Conservation (phyloP, 2,329 filamentous ascomycete genomes). For the Sarocladiaceae sp. region DNA sequence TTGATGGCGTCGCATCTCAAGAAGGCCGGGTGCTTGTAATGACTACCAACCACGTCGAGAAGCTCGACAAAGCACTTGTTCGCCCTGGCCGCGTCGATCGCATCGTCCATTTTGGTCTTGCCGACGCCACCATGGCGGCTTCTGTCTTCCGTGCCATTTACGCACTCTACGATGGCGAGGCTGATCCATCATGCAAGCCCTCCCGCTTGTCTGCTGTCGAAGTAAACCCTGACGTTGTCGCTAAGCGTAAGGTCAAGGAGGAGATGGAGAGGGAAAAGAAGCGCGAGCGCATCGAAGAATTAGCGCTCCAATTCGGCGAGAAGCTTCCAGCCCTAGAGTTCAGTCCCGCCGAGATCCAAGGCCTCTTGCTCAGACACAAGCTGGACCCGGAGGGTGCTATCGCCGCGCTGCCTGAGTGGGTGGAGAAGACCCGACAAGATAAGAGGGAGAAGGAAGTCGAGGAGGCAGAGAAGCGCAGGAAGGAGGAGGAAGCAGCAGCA, state of each 20-base stretch:
- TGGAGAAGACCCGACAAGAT: slow-evolving; percentile 41
- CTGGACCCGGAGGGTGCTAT: slow-evolving; percentile 42
- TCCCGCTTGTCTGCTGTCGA: neutral
- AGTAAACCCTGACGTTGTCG: neutral
- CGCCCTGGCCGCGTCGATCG: slow-evolving; percentile 57
- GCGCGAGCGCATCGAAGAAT: slow-evolving; percentile 32
- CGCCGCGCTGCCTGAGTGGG: slow-evolving; percentile 40
- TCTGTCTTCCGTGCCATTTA: slow-evolving; percentile 55
- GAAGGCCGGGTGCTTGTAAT: slow-evolving; percentile 59
- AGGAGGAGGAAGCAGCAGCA: slow-evolving; percentile 30
- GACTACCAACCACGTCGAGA: slow-evolving; percentile 59
- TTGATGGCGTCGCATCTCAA: slow-evolving; percentile 65
- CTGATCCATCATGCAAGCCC: slow-evolving; percentile 5
- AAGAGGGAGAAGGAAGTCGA: slow-evolving; percentile 39
- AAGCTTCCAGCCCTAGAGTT: slow-evolving; percentile 50
- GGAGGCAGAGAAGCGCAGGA: slow-evolving; percentile 34
- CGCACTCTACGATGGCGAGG: slow-evolving; percentile 38
- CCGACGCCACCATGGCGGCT: slow-evolving; percentile 44
- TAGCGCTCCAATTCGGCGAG: slow-evolving; percentile 43
- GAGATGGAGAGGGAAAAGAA: slow-evolving; percentile 27
- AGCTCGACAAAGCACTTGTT: slow-evolving; percentile 55
- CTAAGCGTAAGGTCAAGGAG: slow-evolving; percentile 12
- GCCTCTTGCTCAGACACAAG: slow-evolving; percentile 51
- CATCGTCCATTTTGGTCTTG: slow-evolving; percentile 49
- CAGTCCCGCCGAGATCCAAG: slow-evolving; percentile 55